Evolutionary conservation across 2,329 filamentous ascomycete species (phyloP).

Genomic region (Daldinia sp.): DNA sequence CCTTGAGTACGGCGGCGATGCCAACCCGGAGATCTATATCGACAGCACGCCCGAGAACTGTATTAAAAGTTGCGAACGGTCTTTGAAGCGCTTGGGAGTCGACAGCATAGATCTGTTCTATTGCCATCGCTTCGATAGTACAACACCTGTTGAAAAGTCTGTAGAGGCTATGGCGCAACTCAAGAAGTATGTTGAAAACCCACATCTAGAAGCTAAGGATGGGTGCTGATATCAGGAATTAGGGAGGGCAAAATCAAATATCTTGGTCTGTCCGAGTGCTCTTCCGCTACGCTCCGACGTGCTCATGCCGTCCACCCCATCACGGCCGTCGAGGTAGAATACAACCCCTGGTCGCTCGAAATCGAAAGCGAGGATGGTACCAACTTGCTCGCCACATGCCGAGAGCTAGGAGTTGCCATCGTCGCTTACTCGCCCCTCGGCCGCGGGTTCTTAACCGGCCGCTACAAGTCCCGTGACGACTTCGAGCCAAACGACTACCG

Average conservation of each 20-base stretch:
- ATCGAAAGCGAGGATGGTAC: constrained; percentile 65
- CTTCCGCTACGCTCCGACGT: constrained; percentile 60
- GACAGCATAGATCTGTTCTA: constrained; percentile 67
- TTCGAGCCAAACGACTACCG: constrained; percentile 58
- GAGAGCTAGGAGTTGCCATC: constrained; percentile 65
- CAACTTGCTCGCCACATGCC: constrained; percentile 61
- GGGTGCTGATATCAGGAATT: not conserved
- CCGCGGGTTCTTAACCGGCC: constrained; percentile 65
- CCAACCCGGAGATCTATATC: constrained; percentile 34
- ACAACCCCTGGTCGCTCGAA: constrained; percentile 65
- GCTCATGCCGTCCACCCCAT: constrained; percentile 62
- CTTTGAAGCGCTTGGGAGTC: constrained; percentile 61
- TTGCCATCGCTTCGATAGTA: constrained; percentile 61
- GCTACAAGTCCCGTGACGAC: constrained; percentile 58
- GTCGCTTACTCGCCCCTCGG: constrained; percentile 69
- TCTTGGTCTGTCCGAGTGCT: constrained; percentile 63
- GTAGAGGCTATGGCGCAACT: constrained; percentile 61
- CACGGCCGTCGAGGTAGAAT: constrained; percentile 65
- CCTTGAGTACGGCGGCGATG: constrained; percentile 37
- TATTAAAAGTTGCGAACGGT: constrained; percentile 49
- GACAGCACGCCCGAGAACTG: constrained; percentile 47
- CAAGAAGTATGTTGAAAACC: constrained; percentile 51
- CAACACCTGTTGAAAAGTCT: constrained; percentile 61
- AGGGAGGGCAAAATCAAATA: constrained; percentile 65
- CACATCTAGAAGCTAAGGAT: not conserved